Percentiles rank a stretch among this genome's conserved stretches.
Evolutionary conservation across 805 yeast species (phyloP).

Genomic region (Metahyphopichia silvanorum): DNA sequence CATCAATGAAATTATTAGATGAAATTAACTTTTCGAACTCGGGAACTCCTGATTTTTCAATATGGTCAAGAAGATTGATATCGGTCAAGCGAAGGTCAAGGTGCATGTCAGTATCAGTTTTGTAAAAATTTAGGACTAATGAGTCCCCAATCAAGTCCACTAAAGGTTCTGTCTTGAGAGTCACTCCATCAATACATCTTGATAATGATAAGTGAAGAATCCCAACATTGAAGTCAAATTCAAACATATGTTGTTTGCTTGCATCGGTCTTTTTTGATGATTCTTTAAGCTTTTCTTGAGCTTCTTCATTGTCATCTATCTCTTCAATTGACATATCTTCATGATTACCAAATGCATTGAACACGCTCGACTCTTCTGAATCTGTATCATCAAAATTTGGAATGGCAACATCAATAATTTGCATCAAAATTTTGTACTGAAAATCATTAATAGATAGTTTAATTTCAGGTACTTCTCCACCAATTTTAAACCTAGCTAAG

Average conservation of each 20-base stretch:
- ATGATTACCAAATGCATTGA: conserved; percentile 28
- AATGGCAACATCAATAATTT: conserved; percentile 62
- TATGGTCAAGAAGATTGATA: conserved; percentile 69
- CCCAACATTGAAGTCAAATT: conserved; percentile 68
- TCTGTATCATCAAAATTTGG: conserved; percentile 47
- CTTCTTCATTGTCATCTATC: conserved; percentile 8
- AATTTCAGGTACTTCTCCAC: conserved; percentile 75
- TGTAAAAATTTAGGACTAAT: conserved; percentile 57
- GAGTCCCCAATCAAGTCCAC: conserved; percentile 71
- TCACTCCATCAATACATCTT: conserved; percentile 61
- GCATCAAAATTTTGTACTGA: conserved; percentile 87
- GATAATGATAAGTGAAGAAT: conserved; percentile 57
- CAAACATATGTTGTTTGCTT: conserved; percentile 59
- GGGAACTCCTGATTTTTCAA: conserved; percentile 56
- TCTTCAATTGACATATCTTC: conserved; percentile 5
- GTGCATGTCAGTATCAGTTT: conserved; percentile 58
- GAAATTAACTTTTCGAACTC: conserved; percentile 71
- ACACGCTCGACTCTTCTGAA: conserved; percentile 29
- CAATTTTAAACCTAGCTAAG: conserved; percentile 67
- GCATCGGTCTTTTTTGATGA: conserved; percentile 9
- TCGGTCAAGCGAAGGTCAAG: conserved; percentile 64
- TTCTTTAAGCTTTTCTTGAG: conserved; percentile 1
- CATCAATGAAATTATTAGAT: conserved; percentile 46
- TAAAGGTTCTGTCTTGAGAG: conserved; percentile 62
- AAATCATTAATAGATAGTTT: conserved; percentile 76